Evolutionary conservation across 2,329 filamentous ascomycete genomes (phyloP).

Genomic region (Albophoma yamanashiensis): DNA sequence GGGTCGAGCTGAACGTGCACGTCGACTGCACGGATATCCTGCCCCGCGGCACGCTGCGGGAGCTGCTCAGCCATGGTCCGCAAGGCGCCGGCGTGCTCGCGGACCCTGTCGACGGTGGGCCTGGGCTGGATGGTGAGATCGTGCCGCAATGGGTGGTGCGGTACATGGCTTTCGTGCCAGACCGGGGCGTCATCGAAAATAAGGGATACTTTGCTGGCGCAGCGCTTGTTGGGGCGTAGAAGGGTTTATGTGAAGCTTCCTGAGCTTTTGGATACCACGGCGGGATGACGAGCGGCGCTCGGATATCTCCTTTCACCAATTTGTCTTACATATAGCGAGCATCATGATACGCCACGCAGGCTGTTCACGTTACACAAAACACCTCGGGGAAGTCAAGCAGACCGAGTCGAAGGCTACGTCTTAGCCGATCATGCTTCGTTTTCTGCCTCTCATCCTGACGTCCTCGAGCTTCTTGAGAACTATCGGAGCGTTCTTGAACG

Average conservation of each 20-base stretch:
- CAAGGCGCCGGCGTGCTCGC: constrained; percentile 69
- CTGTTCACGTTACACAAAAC: background rate
- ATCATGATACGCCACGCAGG: constrained; percentile 10
- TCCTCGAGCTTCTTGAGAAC: constrained; percentile 81
- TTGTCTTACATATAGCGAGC: constrained; percentile 17
- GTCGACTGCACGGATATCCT: constrained; percentile 90
- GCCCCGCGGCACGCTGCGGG: constrained; percentile 71
- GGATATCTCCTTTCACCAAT: background rate
- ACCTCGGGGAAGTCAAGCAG: background rate
- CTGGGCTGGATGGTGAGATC: constrained; percentile 65
- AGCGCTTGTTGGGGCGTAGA: constrained; percentile 35
- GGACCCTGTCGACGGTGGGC: constrained; percentile 35
- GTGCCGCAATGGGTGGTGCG: constrained; percentile 91
- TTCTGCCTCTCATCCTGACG: constrained; percentile 85
- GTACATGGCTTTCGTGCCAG: constrained; percentile 89
- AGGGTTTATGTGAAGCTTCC: background rate
- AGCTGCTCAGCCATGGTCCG: constrained; percentile 65
- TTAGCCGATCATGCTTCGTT: constrained; percentile 92
- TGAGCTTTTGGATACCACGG: background rate
- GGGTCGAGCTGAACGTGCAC: constrained; percentile 84
- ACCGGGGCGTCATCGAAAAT: constrained; percentile 92
- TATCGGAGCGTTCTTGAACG: constrained; percentile 62
- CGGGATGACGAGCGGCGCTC: background rate
- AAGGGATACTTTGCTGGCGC: constrained; percentile 95
- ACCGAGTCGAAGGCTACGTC: constrained; percentile 1